A percentile compares a stretch with the other conserved stretches of the same genome.
Evolutionary conservation across 129 eudicot species (phyloP).

Genomic region (Solidago caesia): DNA sequence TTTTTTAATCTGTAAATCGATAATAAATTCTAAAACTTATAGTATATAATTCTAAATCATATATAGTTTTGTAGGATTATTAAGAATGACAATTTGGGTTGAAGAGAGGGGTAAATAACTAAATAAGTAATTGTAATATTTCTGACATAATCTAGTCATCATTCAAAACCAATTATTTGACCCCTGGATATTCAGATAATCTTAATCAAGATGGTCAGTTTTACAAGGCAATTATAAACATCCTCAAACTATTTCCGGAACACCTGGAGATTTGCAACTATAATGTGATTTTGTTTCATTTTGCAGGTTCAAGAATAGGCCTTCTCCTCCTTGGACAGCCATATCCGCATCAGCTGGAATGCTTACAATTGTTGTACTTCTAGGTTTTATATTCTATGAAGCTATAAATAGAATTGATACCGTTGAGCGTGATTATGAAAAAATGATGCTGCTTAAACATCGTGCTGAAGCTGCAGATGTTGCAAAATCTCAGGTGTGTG

Average conservation of each 20-base stretch:
- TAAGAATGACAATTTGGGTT: background rate
- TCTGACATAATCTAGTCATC: background rate
- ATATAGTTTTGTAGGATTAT: background rate
- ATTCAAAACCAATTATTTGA: background rate
- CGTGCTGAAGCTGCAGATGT: conserved; percentile 94
- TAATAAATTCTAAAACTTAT: too few species aligned
- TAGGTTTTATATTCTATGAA: conserved; percentile 59
- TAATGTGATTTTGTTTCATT: background rate
- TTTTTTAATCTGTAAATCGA: too few species aligned
- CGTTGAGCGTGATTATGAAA: conserved; percentile 53
- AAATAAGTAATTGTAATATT: background rate
- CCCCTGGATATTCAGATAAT: background rate
- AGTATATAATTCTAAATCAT: too few species aligned
- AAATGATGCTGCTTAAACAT: conserved; percentile 68
- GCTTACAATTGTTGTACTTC: conserved; percentile 57
- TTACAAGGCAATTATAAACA: background rate
- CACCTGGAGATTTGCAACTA: background rate
- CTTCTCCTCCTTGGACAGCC: conserved; percentile 72
- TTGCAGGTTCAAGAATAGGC: conserved; percentile 68
- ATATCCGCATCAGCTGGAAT: conserved; percentile 51
- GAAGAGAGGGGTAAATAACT: background rate
- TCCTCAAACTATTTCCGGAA: background rate
- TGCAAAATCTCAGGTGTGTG: conserved; percentile 86
- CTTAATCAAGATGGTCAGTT: background rate
- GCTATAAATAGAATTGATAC: conserved; percentile 59